Conservation (phyloP, 2,329 filamentous ascomycete genomes). For the Ophiostoma populinum region DNA sequence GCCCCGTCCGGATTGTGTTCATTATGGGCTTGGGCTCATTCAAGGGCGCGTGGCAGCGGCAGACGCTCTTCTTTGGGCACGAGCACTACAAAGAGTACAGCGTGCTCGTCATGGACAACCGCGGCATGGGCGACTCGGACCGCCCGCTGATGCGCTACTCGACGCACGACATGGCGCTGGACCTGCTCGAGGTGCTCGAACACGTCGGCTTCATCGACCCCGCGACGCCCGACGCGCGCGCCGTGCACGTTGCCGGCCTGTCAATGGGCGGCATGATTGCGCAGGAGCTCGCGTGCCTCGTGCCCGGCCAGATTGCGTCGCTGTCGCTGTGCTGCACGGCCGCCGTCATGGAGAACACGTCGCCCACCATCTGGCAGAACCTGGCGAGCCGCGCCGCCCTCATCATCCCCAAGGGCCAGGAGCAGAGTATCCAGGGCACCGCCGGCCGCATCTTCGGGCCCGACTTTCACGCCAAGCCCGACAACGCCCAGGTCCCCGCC, state of each 20-base stretch:
- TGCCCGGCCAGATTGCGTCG: conserved; percentile 34
- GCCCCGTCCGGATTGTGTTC: conserved; percentile 57
- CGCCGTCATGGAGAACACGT: conserved; percentile 41
- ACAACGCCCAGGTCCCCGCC: conserved; percentile 33
- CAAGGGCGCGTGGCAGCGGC: conserved; percentile 60
- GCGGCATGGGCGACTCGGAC: conserved; percentile 66
- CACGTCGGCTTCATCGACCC: conserved; percentile 40
- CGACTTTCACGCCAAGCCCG: conserved; percentile 44
- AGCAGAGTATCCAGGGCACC: conserved; percentile 46
- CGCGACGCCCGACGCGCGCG: conserved; percentile 11
- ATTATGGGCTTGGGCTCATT: conserved; percentile 64
- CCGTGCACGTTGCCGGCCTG: conserved; percentile 55
- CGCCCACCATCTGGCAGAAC: conserved; percentile 42
- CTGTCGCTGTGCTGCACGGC: conserved; percentile 46
- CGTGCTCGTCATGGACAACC: conserved; percentile 65
- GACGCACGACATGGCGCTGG: conserved; percentile 69
- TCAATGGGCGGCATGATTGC: conserved; percentile 87
- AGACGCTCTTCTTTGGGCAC: conserved; percentile 70
- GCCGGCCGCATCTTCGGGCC: conserved; percentile 49
- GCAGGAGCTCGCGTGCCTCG: conserved; percentile 52
- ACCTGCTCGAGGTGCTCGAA: conserved; percentile 52
- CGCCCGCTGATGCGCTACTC: conserved; percentile 65
- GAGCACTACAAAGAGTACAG: conserved; percentile 48
- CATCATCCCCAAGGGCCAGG: conserved; percentile 53
- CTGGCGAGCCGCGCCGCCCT: conserved; percentile 36